Evolutionary conservation across 306 rosid species (phyloP).

Genomic region (Lotus japonicus): DNA sequence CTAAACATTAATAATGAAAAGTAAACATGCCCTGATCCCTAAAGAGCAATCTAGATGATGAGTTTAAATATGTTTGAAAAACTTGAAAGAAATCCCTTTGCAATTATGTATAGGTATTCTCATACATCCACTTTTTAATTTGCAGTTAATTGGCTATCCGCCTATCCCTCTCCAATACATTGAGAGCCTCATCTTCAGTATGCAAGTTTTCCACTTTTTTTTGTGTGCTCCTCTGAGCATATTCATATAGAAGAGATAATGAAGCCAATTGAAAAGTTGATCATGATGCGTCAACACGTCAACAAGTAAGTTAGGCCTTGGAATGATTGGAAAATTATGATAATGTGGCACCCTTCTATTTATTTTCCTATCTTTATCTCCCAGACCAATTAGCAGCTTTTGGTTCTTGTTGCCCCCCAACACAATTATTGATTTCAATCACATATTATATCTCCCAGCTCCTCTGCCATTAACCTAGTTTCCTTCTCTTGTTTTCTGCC

Average conservation of each 20-base stretch:
- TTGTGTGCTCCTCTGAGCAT: not conserved
- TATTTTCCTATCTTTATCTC: not conserved
- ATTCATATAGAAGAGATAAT: not conserved
- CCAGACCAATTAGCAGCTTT: not conserved
- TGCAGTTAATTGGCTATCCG: no score
- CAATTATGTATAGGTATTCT: no score
- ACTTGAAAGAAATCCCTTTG: no score
- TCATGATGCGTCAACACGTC: not conserved
- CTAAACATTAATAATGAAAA: no score
- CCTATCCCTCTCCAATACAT: no score
- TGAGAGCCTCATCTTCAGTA: not conserved
- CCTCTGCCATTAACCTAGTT: not conserved
- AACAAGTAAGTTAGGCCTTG: not conserved
- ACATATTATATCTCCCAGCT: not conserved
- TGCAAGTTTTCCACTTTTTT: not conserved
- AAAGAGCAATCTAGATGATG: no score
- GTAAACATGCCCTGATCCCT: no score
- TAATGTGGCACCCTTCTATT: not conserved
- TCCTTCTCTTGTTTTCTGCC: no score
- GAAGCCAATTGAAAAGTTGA: not conserved
- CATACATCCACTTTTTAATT: no score
- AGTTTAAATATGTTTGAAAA: no score
- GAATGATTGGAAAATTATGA: slow-evolving; percentile 14
- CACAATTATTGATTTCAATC: not conserved
- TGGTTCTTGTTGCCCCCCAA: not conserved